Percentiles rank a stretch among this genome's conserved stretches.
Evolutionary conservation across 2,329 filamentous ascomycete species (phyloP).

Genomic region (Talaromyces sp.): DNA sequence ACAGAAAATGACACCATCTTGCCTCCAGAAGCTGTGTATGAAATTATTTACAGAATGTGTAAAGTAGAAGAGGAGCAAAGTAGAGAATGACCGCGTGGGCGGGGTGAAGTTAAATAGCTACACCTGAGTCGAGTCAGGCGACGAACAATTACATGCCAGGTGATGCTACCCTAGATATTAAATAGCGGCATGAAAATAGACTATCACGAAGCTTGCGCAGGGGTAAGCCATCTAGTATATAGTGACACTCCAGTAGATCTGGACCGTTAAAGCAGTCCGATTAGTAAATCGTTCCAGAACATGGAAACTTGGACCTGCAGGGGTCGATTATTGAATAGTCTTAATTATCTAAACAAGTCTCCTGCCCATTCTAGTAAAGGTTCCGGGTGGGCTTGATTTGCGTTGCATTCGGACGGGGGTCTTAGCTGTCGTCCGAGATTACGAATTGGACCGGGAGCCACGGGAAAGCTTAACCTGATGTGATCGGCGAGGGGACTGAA

Average conservation of each 20-base stretch:
- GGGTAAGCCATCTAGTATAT: not conserved
- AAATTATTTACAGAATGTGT: not conserved
- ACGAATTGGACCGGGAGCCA: not conserved
- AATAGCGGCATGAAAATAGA: not conserved
- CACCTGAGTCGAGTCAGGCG: not conserved
- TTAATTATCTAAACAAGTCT: not conserved
- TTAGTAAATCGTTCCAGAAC: not conserved
- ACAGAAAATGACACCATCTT: constrained; percentile 5
- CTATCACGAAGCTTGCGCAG: not conserved
- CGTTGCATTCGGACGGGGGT: not conserved
- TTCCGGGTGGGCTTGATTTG: not conserved
- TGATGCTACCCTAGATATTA: not conserved
- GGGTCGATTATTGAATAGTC: not conserved
- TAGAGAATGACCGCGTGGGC: not conserved
- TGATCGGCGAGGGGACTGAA: not conserved
- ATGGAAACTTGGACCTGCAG: not conserved
- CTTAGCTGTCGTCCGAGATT: not conserved
- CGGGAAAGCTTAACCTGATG: not conserved
- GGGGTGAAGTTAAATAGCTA: not conserved
- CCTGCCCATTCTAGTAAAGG: not conserved
- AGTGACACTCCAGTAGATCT: not conserved
- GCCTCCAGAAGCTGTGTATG: not conserved
- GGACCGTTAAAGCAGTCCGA: not conserved
- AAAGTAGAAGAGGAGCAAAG: not conserved
- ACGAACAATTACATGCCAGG: not conserved